A percentile compares a stretch with the other conserved stretches of the same genome.
These are phyloP conservation scores for Rhododendron williamsianum DNA, from an alignment of 148 eudicot species.

Conservation along the genomic window DNA sequence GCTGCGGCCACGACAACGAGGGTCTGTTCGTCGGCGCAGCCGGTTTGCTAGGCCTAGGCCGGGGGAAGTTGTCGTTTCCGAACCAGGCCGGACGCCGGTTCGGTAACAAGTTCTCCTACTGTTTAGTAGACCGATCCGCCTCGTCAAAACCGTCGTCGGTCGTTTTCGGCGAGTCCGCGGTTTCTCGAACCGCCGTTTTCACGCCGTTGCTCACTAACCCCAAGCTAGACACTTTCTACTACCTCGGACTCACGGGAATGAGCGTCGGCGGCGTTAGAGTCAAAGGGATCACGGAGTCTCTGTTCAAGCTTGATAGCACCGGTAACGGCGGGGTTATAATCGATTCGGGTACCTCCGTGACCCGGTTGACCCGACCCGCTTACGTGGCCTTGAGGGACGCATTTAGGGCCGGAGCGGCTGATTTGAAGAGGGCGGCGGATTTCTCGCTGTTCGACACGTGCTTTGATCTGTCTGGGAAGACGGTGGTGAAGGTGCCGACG, in stretches of 20 bases:
- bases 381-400: conserved; percentile 68
- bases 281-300: conserved; percentile 46
- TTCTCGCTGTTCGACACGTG: conserved; percentile 96
- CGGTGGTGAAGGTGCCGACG: conserved; percentile 82
- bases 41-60: conserved; percentile 78
- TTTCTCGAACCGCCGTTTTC: conserved; percentile 49
- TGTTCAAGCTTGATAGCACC: conserved; percentile 52
- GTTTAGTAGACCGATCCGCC: conserved; percentile 77
- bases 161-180: conserved; percentile 61
- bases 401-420: conserved; percentile 51
- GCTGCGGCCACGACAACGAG: conserved; percentile 93
- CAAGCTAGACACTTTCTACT: conserved; percentile 91
- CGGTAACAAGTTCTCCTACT: conserved; percentile 71
- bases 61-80: conserved; percentile 77
- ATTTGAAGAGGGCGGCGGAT: conserved; percentile 46
- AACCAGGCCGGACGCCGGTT: conserved; percentile 63
- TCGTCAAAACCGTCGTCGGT: conserved; percentile 72
- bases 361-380: conserved; percentile 81
- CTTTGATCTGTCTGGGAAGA: conserved; percentile 70
- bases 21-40: conserved; percentile 89
- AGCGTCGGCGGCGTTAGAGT: conserved; percentile 83
- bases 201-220: conserved; percentile 76
- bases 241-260: conserved; percentile 62
- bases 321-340: conserved; percentile 87
- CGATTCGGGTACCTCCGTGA: conserved; percentile 90